Evolutionary conservation across 148 eudicot species (phyloP).

Genomic region (Vaccinium vitisidaea): DNA sequence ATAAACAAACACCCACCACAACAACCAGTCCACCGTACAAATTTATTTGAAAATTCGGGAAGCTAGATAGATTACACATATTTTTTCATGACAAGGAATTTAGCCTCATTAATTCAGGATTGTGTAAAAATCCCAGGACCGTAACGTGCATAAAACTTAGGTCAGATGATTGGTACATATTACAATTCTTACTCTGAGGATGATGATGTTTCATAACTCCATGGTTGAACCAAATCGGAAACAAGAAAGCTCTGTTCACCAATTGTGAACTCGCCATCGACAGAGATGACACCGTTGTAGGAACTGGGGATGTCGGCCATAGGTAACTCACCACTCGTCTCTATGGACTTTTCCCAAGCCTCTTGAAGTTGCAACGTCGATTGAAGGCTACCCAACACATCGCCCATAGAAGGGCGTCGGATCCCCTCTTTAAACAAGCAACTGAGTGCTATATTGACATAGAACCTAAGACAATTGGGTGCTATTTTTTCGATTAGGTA

Average conservation of each 20-base stretch:
- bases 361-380: slow-evolving; percentile 12
- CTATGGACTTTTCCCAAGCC: neutral
- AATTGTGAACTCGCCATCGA: neutral
- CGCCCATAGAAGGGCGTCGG: slow-evolving; percentile 11
- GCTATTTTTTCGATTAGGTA: neutral
- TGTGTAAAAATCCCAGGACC: too few relatives aligned
- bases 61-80: too few relatives aligned
- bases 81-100: too few relatives aligned
- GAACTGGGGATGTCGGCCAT: neutral
- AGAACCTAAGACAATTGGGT: slow-evolving; percentile 9
- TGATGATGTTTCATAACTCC: neutral
- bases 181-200: neutral
- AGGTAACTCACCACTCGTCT: neutral
- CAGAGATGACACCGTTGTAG: neutral
- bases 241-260: neutral
- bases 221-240: neutral
- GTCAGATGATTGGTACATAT: neutral
- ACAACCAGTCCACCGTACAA: too few relatives aligned
- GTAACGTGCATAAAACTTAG: too few relatives aligned
- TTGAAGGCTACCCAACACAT: slow-evolving; percentile 10
- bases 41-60: too few relatives aligned
- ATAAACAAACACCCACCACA: too few relatives aligned
- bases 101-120: too few relatives aligned
- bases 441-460: neutral
- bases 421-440: neutral